These are phyloP conservation scores for Diaporthe citri DNA, from an alignment of 2,329 filamentous ascomycete species.

Conservation along the genomic window DNA sequence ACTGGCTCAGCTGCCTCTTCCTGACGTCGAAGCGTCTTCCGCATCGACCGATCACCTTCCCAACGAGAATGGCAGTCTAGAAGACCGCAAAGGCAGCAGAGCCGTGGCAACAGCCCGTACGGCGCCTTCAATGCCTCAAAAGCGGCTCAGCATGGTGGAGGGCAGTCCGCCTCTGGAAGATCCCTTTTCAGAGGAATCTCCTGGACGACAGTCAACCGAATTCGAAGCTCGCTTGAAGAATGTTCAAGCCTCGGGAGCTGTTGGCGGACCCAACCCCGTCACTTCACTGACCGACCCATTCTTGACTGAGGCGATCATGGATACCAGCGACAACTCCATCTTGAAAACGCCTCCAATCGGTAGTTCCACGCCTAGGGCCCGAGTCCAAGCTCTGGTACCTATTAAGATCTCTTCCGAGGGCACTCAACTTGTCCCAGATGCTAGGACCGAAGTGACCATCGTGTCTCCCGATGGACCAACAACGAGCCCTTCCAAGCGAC, in stretches of 20 bases:
- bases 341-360: constrained; percentile 41
- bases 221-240: constrained; percentile 42
- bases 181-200: constrained; percentile 41
- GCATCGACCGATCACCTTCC: not conserved
- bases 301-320: constrained; percentile 48
- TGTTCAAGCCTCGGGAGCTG: not conserved
- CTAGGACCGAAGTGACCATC: not conserved
- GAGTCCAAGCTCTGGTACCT: not conserved
- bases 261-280: not conserved
- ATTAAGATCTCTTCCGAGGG: not conserved
- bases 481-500: not conserved
- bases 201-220: constrained; percentile 33
- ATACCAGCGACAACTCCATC: constrained; percentile 41
- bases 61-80: constrained; percentile 52
- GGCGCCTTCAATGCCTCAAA: constrained; percentile 36
- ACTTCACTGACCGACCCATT: constrained; percentile 46
- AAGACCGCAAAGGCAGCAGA: constrained; percentile 52
- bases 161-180: constrained; percentile 40
- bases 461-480: not conserved
- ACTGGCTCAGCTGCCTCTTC: constrained; percentile 43
- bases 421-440: not conserved
- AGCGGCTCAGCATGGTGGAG: constrained; percentile 47
- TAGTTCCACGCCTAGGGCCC: constrained; percentile 43
- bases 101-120: constrained; percentile 43
- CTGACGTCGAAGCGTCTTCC: constrained; percentile 28